Base-by-base conservation (phyloP, 345 rosid genomes). In the Hypericum perforatum region DNA sequence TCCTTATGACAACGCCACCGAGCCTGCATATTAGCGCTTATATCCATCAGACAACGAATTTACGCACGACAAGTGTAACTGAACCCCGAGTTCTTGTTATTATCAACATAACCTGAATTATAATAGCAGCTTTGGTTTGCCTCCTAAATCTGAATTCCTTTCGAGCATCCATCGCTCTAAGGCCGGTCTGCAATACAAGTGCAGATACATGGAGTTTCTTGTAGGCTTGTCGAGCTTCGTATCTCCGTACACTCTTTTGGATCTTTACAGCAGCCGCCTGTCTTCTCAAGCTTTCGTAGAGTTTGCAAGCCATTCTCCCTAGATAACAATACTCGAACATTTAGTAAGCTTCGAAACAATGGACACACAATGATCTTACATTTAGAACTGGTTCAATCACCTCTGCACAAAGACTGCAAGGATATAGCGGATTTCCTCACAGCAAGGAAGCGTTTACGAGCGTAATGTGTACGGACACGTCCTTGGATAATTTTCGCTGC, bases 231-330 rank as follows among this genome's bases (percentile, higher is more conserved):
- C 82, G 70, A 56, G 77, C 76, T 57, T 15, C 60, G 50, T 68
- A 70, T 49, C 70, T 67, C 50, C 81, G 82, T 8, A 43, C 57
- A 55, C 73, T 56, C 62, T 75, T 80, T 55, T 80, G 82, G 36
- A 80, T 70, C 47, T 64, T 57, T 12, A 64, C 57, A 16, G 82
- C 66, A 44, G 79, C 86, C 45, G 86, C 79, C 61, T 80, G 82
- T 51, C 70, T 70, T 51, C 76, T 60, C 81, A 77, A 70, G 52
- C 62, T 40, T 53, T 75, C 75, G 64, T 77, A 80, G 45, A 75
- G 54, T 64, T 75, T 72, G 63, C 78, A 76, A n/a, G 86, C 86
- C 48, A 75, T 68, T 73, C 73, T 70, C 62, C 74, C 86, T 80
- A 56, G 50, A 37, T 39, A 53, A 63, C 58, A 40, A 7, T n/a